These are phyloP conservation scores for Trametes cubensis DNA, from an alignment of 768 basidiomycete species.

Conservation along the genomic window DNA sequence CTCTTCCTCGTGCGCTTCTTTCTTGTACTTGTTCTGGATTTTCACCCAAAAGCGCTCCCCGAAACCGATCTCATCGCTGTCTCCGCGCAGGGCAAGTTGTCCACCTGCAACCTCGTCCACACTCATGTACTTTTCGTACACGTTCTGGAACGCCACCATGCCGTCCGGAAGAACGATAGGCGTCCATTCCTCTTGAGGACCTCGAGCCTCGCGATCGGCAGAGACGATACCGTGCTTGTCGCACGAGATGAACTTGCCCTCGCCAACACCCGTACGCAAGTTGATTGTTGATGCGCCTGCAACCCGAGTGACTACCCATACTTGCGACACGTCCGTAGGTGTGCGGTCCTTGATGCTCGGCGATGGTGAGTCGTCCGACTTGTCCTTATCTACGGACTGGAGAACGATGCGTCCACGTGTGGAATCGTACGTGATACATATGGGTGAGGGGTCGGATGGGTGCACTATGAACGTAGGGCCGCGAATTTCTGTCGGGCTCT, in stretches of 20 bases:
- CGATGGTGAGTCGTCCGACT: slow-evolving; percentile 49
- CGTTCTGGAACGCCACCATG: slow-evolving; percentile 85
- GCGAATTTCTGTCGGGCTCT: slow-evolving; percentile 70
- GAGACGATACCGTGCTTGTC: slow-evolving; percentile 84
- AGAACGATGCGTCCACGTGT: slow-evolving; percentile 76
- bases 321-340: slow-evolving; percentile 83
- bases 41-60: slow-evolving; percentile 87
- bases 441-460: slow-evolving; percentile 77
- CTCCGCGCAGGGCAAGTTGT: slow-evolving; percentile 72
- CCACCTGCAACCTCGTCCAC: slow-evolving; percentile 90
- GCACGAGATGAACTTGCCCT: slow-evolving; percentile 89
- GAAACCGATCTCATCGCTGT: slow-evolving; percentile 85
- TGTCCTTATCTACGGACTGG: slow-evolving; percentile 62
- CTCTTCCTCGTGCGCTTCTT: slow-evolving; percentile 69
- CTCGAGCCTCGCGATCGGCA: slow-evolving; percentile 85
- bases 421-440: slow-evolving; percentile 77
- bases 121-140: slow-evolving; percentile 86
- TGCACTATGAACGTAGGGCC: slow-evolving; percentile 88
- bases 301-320: slow-evolving; percentile 89
- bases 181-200: slow-evolving; percentile 94
- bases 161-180: slow-evolving; percentile 80
- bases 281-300: slow-evolving; percentile 86
- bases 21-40: slow-evolving; percentile 87
- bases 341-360: slow-evolving; percentile 60
- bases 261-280: slow-evolving; percentile 82